These are phyloP conservation scores for Leishmania lainsoni DNA, from an alignment of 208 protist species.

Conservation along the genomic window DNA sequence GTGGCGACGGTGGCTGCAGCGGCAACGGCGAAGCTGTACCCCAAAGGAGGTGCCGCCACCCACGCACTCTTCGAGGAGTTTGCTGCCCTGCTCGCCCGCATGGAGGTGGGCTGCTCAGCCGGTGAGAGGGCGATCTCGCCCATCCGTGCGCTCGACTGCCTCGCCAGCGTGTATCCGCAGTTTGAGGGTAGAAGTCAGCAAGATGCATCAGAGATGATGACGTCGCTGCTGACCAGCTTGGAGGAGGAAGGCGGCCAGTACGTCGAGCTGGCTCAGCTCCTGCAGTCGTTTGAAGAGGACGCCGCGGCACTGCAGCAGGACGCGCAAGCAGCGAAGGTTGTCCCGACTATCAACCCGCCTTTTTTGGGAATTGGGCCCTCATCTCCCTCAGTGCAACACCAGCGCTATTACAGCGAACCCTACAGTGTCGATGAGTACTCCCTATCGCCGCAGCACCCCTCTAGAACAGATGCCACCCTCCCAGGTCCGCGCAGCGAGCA, in stretches of 20 bases:
- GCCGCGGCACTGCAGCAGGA: constrained; percentile 3
- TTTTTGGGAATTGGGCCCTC: neutral
- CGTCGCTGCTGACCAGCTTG: constrained; percentile 55
- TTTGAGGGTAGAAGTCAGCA: constrained; percentile 90
- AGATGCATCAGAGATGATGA: constrained; percentile 89
- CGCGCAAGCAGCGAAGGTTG: neutral
- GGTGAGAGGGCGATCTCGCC: constrained; percentile 47
- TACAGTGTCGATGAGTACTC: constrained; percentile 18
- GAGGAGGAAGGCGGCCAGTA: constrained; percentile 74
- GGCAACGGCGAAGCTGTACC: constrained; percentile 27
- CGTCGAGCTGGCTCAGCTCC: constrained; percentile 51
- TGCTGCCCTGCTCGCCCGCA: constrained; percentile 51
- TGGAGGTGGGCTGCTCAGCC: constrained; percentile 48
- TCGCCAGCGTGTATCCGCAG: constrained; percentile 57
- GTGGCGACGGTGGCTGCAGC: neutral
- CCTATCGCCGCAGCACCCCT: neutral
- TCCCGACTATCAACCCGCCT: neutral
- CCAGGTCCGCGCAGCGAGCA: constrained; percentile 39
- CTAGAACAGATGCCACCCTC: neutral
- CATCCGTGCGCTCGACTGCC: constrained; percentile 46
- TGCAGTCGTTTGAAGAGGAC: constrained; percentile 51
- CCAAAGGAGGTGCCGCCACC: constrained; percentile 28
- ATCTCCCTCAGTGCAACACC: neutral
- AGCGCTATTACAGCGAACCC: neutral
- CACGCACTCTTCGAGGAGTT: constrained; percentile 58